Evolutionary conservation across 2,329 filamentous ascomycete genomes (phyloP), one percentile per base, ranked within the genome.

Genomic region (Hymenoscyphus albidus): DNA sequence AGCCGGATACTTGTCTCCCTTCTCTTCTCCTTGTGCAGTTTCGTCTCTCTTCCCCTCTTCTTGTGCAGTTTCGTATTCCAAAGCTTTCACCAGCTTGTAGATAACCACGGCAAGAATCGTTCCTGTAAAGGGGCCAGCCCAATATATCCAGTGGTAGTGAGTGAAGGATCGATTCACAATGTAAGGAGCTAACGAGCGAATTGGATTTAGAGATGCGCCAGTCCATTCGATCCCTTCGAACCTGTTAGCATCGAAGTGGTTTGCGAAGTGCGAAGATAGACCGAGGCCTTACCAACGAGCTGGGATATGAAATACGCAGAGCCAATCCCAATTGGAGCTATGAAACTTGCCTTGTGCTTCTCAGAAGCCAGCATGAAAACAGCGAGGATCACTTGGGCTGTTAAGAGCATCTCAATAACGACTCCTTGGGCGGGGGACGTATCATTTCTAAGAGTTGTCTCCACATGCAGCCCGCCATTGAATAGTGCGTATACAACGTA

Each of bases 301-400:
- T 81, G 77, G 3, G 76, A 75, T 44, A 82, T 77, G 70, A 82
- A 82, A 5, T 81, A 72, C 14, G 79, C 76, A 64, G 82, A 70
- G 1, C 79, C 80, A 56, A 83, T 82, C 4, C 80, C 80, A 1
- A 82, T 74, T 0, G 80, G 81, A 14, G 80, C 81, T 16, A 82
- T 76, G 62, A 81, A 81, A 0, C 80, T 82, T 0, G 76, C 80
- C 4, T 75, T 74, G 62, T 82, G 80, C 69, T 82, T 81, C 71
- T 82, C 80, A 32, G 80, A 80, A 27, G 81, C 80, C n/a, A 82
- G 75, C 80, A 82, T 82, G 66, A 82, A 80, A 62, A 82, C 80
- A 12, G 80, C 79, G 63, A 82, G 81, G 14, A 81, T 76, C 32
- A 83, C 68, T 67, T 82, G 78, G 12, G 79, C 78, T 2, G 81